Evolutionary conservation across 306 rosid genomes (phyloP), one percentile per base, ranked within the genome.

Genomic region (Cicer cuneatum): DNA sequence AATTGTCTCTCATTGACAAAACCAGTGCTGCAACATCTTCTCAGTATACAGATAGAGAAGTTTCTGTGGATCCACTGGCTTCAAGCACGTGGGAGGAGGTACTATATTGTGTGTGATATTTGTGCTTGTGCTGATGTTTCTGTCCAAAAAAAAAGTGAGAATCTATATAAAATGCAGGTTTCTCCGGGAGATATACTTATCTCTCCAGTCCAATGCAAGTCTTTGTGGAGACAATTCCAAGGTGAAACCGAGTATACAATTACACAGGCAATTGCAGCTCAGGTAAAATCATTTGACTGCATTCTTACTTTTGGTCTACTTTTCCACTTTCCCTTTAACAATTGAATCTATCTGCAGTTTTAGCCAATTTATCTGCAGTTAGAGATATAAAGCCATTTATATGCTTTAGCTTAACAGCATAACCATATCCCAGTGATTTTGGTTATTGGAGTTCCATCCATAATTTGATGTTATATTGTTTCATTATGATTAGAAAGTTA

Each of bases 51-150:
- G 87, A 68, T n/a, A 47, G 59, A 40, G 82, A 71, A 73, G 75
- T 82, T 75, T 53, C 88, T 61, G 21, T 78, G 2, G 94, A 93
- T 75, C 88, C 91, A 65, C 87, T 93, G 81, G 96, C 96, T 71
- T 79, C 96, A 39, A 93, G 93, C 87, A 82, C 90, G 7, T 93
- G 98, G 98, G 93, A 89, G 74, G 88, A 87, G 98, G 98, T 93
- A 93, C 59, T 62, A 39, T 71, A 45, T 9, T 38, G 33, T 72
- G 75, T 24, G 49, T 72, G 76, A 24, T 40, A 10, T 80, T 75
- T 65, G 75, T 88, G 66, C 38, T 76, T 79, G 52, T 49, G 40
- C 48, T 33, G 57, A 1, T 86, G 37, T 54, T 59, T 62, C 54
- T 24, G 52, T 76, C 48, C 35, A 29, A 29, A 29, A 29, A 5